Conservation (phyloP, 345 rosid species). For the Eucalyptus albens region DNA sequence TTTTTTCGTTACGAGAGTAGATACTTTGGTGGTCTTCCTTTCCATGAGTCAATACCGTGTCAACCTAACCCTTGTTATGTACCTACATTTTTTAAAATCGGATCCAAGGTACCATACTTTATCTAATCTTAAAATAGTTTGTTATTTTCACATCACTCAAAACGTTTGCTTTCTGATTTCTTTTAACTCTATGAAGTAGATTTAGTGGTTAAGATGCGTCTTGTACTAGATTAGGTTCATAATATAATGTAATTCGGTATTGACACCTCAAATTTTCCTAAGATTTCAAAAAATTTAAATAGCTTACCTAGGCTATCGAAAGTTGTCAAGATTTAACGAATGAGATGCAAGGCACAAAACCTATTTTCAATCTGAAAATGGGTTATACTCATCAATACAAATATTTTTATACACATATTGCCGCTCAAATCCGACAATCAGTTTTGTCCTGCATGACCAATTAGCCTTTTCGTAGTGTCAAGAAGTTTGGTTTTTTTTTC, state of each 20-base stretch:
- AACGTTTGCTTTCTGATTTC: background rate
- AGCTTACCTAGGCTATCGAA: background rate
- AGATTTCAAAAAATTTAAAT: background rate
- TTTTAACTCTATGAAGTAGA: background rate
- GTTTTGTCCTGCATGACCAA: background rate
- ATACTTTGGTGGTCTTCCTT: background rate
- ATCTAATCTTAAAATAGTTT: background rate
- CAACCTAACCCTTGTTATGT: background rate
- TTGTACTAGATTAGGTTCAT: background rate
- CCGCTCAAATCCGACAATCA: background rate
- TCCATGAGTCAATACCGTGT: rapidly evolving
- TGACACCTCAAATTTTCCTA: background rate
- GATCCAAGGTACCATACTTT: background rate
- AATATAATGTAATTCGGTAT: background rate
- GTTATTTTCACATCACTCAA: background rate
- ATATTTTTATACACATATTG: background rate
- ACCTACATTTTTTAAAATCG: background rate
- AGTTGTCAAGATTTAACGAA: background rate
- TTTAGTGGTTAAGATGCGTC: background rate
- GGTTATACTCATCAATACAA: background rate
- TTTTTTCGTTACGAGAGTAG: background rate
- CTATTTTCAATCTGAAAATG: background rate
- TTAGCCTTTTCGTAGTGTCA: background rate
- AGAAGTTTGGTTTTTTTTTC: background rate
- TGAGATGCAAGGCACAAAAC: background rate